Evolutionary conservation across 192 early-diverging fungal genomes (phyloP).

Genomic region (Backusella morwellensis): DNA sequence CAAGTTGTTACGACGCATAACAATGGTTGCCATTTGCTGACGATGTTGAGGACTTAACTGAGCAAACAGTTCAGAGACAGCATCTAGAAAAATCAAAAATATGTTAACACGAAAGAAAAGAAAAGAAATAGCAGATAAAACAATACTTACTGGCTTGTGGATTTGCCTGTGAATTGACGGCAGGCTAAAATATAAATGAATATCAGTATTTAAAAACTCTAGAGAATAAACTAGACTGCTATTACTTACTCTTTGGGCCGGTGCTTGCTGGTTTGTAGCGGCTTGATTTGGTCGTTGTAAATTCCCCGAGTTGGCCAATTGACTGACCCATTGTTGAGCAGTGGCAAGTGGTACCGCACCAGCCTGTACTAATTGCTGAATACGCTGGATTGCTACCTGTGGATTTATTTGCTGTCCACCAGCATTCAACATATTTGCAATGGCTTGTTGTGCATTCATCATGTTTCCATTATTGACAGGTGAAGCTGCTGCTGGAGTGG

Average conservation of each 20-base stretch:
- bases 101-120: background rate
- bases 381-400: conserved; percentile 16
- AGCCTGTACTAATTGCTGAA: conserved; percentile 24
- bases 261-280: background rate
- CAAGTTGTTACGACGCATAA: conserved; percentile 7
- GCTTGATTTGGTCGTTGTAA: conserved; percentile 8
- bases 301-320: conserved; percentile 10
- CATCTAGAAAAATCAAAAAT: background rate
- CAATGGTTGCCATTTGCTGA: background rate
- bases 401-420: conserved; percentile 20
- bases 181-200: background rate
- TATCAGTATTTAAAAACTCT: background rate
- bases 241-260: background rate
- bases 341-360: conserved; percentile 28
- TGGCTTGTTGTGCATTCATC: conserved; percentile 6
- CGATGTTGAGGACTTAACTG: conserved; percentile 13
- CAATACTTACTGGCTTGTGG: background rate
- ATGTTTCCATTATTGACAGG: background rate
- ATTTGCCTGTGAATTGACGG: background rate
- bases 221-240: background rate
- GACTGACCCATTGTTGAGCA: conserved; percentile 28
- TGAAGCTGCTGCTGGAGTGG: background rate
- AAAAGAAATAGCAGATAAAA: background rate
- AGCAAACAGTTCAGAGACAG: background rate
- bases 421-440: conserved; percentile 10